phyloP scores from a whole-genome alignment of 1,139 yeast genomes.

The Nakaseomyces delphensis region DNA sequence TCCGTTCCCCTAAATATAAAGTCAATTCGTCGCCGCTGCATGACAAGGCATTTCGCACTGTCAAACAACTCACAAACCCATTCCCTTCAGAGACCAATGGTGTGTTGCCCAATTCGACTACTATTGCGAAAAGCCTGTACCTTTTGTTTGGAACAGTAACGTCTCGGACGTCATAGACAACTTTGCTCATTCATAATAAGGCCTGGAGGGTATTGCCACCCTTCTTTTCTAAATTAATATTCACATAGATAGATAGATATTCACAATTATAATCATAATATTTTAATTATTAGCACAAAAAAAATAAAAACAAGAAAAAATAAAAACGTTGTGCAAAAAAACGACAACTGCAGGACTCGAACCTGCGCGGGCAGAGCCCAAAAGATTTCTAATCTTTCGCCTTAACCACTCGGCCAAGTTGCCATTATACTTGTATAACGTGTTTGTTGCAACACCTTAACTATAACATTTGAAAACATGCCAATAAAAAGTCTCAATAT shows the following conservation, averaged over 20 bases:
- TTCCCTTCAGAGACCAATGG: constrained; percentile 1
- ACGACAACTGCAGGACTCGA: constrained; percentile 35
- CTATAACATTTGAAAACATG: no score
- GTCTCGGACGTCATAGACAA: neutral
- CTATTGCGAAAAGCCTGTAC: neutral
- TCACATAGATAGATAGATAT: no score
- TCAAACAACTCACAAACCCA: neutral
- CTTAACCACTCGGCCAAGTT: constrained; percentile 49
- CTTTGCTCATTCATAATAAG: neutral
- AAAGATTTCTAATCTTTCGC: constrained; percentile 48
- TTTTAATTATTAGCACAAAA: neutral
- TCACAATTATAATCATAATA: no score
- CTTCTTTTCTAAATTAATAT: neutral
- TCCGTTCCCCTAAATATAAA: neutral
- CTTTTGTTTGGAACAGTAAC: neutral
- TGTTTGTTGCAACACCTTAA: no score
- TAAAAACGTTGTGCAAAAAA: constrained; percentile 5
- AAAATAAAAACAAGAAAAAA: neutral
- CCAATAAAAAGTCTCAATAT: no score
- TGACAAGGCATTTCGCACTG: neutral
- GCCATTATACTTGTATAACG: no score
- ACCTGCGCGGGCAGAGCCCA: constrained; percentile 39
- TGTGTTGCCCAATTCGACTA: constrained; percentile 4
- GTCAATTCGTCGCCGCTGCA: neutral
- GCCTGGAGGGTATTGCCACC: neutral